phyloP scores from a whole-genome alignment of 148 eudicot species.

The Hydrangea macrophylla region DNA sequence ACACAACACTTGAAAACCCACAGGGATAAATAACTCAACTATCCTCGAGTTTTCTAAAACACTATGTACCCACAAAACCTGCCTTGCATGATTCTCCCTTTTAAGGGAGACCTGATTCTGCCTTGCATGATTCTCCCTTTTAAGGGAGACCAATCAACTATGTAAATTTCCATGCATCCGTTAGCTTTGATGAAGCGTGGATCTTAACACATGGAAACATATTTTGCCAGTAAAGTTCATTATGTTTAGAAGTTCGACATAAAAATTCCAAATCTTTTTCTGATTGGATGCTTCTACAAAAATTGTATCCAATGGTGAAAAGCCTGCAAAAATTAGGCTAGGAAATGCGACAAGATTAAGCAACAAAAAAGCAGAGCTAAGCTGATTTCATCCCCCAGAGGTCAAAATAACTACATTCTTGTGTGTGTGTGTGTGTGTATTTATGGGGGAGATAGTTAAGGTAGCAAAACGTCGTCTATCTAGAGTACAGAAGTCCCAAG shows the following conservation, averaged over 20 bases:
- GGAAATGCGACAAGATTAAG: neutral
- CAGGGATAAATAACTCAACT: neutral
- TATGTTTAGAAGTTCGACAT: too few species aligned
- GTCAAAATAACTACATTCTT: too few species aligned
- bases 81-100: neutral
- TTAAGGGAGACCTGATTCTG: too few species aligned
- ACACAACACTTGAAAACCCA: neutral
- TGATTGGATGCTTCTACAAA: neutral
- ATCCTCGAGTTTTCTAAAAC: neutral
- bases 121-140: too few species aligned
- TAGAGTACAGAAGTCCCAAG: too few species aligned
- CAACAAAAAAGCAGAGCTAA: neutral
- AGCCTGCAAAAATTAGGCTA: neutral
- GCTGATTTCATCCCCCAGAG: too few species aligned
- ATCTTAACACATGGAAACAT: neutral
- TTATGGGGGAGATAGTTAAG: too few species aligned
- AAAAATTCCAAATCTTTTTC: too few species aligned
- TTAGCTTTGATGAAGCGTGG: neutral
- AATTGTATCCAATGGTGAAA: neutral
- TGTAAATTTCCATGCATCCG: neutral
- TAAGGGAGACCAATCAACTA: neutral
- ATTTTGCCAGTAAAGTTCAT: neutral
- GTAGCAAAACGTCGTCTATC: too few species aligned
- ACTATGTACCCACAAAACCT: neutral
- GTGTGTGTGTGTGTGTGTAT: too few species aligned